Conservation (phyloP, 345 rosid genomes). For the Toxicodendron radicans region DNA sequence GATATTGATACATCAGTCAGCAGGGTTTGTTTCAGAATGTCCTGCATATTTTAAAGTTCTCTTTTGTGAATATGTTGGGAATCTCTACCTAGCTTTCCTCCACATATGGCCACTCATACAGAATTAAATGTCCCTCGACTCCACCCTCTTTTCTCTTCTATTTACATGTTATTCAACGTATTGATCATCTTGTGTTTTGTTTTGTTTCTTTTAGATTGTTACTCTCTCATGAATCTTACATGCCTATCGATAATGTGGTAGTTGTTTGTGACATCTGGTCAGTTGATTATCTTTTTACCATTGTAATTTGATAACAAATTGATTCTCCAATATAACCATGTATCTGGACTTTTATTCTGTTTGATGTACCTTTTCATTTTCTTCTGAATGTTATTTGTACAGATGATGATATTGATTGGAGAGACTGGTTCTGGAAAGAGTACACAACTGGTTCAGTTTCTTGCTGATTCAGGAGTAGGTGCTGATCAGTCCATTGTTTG, state of each 20-base stretch:
- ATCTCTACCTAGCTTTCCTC: too few relatives aligned
- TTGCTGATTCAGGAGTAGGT: constrained; percentile 80
- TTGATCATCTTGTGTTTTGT: too few relatives aligned
- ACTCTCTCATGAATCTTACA: too few relatives aligned
- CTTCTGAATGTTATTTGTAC: constrained; percentile 20
- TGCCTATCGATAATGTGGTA: background rate
- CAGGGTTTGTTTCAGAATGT: too few relatives aligned
- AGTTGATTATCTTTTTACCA: background rate
- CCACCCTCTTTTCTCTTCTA: too few relatives aligned
- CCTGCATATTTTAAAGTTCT: too few relatives aligned
- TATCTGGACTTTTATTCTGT: background rate
- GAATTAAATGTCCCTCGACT: too few relatives aligned
- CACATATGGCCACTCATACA: too few relatives aligned
- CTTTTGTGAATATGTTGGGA: too few relatives aligned
- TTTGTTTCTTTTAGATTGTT: too few relatives aligned
- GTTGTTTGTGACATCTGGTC: background rate
- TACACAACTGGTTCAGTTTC: constrained; percentile 88
- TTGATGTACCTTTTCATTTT: background rate
- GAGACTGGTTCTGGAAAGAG: constrained; percentile 98
- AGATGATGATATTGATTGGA: constrained; percentile 79
- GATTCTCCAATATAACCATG: background rate
- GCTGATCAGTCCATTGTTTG: constrained; percentile 62
- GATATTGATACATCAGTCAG: too few relatives aligned
- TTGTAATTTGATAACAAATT: background rate
- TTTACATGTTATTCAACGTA: too few relatives aligned